Base-by-base conservation (phyloP, 2,329 filamentous ascomycete genomes). In the Teratosphaeriaceae sp. region DNA sequence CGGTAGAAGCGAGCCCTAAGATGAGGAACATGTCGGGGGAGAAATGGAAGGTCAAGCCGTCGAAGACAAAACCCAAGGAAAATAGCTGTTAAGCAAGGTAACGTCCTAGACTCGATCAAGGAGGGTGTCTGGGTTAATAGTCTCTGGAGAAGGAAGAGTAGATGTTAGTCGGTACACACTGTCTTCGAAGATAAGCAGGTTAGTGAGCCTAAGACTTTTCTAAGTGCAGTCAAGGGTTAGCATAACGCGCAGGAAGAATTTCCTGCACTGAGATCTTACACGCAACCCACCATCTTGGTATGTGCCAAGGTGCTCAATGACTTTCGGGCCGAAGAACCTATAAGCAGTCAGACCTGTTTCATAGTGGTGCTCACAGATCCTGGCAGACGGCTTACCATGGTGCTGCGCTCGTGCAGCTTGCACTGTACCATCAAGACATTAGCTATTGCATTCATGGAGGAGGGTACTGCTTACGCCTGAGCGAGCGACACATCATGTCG, bases 361-460 rank as follows among this genome's bases (percentile, higher is more conserved):
- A 27, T 16, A 13, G 35, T 27, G n/a, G 24, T n/a, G 8, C 8
- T 27, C n/a, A 27, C 8, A 27, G 24, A 27, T 27, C 8, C 8
- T 27, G 24, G 8, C n/a, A 27, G 8, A 27, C 24, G 42, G 37
- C 44, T 38, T 52, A 48, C 47, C 50, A 58, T 9, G 53, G 56
- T 18, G 56, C 57, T 5, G 58, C 56, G 3, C 56, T 59, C 5
- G 54, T 60, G 26, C 42, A 56, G 16, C 44, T 46, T 11, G 57
- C 54, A 12, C 58, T 60, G 39, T 36, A 8, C 9, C 38, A 40
- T 21, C 7, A 7, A 11, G 30, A 11, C 16, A 34, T 11, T 34
- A 34, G 30, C 16, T 34, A 9, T 18, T 11, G 16, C 9, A 34
- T 18, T 7, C 30, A 34, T 18, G 16, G 16, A 11, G 18, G 8